Percentiles rank a stretch among this genome's conserved stretches.
Evolutionary conservation across 768 basidiomycete genomes (phyloP).

Genomic region (Suillus alpinus): DNA sequence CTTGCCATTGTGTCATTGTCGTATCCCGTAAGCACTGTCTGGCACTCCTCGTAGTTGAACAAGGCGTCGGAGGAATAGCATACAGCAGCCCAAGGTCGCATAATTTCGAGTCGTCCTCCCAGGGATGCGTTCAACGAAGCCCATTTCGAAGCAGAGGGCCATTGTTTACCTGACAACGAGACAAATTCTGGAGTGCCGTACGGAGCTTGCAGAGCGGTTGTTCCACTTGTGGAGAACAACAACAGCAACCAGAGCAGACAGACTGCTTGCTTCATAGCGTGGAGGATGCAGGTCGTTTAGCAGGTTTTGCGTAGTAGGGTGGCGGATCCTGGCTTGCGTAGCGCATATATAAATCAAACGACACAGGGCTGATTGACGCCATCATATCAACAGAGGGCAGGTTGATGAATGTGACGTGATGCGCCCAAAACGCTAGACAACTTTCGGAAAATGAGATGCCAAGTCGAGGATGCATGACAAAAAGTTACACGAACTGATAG

Average conservation of each 20-base stretch:
- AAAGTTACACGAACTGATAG: neutral
- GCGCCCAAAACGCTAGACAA: neutral
- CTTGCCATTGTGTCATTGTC: slow-evolving; percentile 10
- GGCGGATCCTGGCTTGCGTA: neutral
- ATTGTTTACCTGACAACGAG: slow-evolving; percentile 3
- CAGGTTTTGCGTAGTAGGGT: neutral
- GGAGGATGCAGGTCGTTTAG: neutral
- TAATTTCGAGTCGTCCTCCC: slow-evolving; percentile 8
- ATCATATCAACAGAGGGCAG: neutral
- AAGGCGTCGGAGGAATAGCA: slow-evolving; percentile 10
- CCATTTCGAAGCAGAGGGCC: slow-evolving; percentile 13
- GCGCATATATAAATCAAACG: neutral
- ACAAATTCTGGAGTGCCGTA: neutral
- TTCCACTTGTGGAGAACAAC: neutral
- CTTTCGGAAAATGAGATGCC: neutral
- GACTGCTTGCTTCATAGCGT: neutral
- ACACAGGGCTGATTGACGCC: neutral
- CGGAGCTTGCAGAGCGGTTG: neutral
- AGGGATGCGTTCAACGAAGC: slow-evolving; percentile 9
- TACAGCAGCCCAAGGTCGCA: slow-evolving; percentile 18
- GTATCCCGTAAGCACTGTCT: slow-evolving; percentile 11
- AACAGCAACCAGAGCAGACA: neutral
- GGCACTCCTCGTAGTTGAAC: slow-evolving; percentile 10
- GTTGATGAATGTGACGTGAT: neutral
- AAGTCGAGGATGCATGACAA: neutral